phyloP scores from a whole-genome alignment of 164 flowering plant genomes.

The Macadamia tetraphylla region DNA sequence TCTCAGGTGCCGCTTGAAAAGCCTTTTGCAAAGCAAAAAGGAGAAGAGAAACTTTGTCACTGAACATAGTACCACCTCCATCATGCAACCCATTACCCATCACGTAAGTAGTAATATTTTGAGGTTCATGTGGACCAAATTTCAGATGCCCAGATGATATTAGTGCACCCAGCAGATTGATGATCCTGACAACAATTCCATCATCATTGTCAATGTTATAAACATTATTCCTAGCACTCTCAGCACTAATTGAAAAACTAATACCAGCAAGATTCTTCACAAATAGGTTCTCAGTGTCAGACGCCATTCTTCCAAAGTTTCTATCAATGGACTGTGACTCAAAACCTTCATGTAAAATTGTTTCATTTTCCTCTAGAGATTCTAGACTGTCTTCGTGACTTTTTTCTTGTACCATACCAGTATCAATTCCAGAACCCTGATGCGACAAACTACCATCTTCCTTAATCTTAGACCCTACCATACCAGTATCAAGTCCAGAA shows the following conservation, averaged over 20 bases:
- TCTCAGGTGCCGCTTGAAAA: conserved; percentile 91
- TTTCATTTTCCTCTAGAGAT: conserved; percentile 28
- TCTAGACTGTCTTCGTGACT: conserved; percentile 27
- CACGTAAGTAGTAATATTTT: conserved; percentile 44
- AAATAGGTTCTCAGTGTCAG: conserved; percentile 52
- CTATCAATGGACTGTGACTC: conserved; percentile 21
- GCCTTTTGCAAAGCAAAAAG: conserved; percentile 89
- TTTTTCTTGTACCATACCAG: conserved; percentile 17
- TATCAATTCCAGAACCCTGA: conserved; percentile 21
- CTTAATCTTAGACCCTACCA: conserved; percentile 13
- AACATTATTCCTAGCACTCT: conserved; percentile 90
- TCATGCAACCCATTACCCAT: conserved; percentile 52
- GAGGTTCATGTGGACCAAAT: conserved; percentile 42
- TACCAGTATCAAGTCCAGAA: conserved; percentile 14
- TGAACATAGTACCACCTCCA: conserved; percentile 78
- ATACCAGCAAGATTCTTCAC: conserved; percentile 79
- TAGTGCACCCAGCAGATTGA: conserved; percentile 72
- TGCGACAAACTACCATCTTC: conserved; percentile 16
- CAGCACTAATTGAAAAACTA: conserved; percentile 79
- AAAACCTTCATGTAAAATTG: conserved; percentile 21
- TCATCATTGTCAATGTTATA: conserved; percentile 84
- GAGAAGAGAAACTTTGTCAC: conserved; percentile 81
- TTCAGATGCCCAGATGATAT: conserved; percentile 69
- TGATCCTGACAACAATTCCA: conserved; percentile 79
- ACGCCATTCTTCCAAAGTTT: conserved; percentile 49